Evolutionary conservation across 305 asterid genomes (phyloP), one percentile per base, ranked within the genome.

Genomic region (Lippia alba): DNA sequence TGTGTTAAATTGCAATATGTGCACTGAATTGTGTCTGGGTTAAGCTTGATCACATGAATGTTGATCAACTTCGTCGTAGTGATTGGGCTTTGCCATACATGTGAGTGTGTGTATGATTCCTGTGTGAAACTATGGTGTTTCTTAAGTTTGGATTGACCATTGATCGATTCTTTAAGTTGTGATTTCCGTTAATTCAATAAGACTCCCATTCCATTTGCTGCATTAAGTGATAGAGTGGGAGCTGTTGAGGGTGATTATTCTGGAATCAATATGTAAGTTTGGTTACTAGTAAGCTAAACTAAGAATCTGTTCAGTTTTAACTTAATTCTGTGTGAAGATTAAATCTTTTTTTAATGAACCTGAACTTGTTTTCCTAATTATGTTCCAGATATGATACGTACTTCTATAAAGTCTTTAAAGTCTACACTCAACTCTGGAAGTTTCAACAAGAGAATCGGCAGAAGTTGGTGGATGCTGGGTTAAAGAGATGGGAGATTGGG

Each of bases 401-500:
- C 84, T 94, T 94, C 81, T 83, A 84, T 73, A 94, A 94, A 74
- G 99, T 94, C 48, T 94, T 91, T 76, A 94, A 91, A 83, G 92
- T 89, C 34, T 91, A 94, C 66, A 94, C 99, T 68, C 96, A 89
- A 73, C 79, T 91, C 49, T 94, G 97, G 99, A 91, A 91, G 83
- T 89, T 84, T 74, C 99, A 94, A 70, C 97, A 94, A 83, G 96
- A 94, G 85, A 94, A 91, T 72, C 83, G 97, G 65, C 96, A 91
- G 69, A 91, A 88, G 78, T 76, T 94, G 84, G 99, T 94, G 68
- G 97, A 94, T 72, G 90, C 89, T 60, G 99, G 99, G 67, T 63
- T 94, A 24, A 94, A 91, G 82, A 85, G 99, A 85, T 94, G 99
- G 99, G 99, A 94, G 91, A 94, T 94, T 72, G 99, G 99, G 71